Evolutionary conservation across 1,284 basidiomycete species (phyloP).

Genomic region (Cryptococcus hybrid): DNA sequence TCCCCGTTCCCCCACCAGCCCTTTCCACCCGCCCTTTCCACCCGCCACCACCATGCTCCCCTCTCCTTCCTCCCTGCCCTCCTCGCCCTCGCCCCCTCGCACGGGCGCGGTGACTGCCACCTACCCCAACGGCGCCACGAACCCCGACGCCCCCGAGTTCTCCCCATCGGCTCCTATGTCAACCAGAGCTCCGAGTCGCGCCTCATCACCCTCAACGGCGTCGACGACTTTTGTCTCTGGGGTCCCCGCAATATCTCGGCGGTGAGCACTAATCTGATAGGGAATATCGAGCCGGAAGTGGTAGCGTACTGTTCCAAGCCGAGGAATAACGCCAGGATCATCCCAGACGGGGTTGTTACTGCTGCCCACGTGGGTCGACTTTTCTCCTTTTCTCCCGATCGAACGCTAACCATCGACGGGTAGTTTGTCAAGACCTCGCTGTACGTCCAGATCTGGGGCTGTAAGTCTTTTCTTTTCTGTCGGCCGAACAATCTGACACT

Average conservation of each 20-base stretch:
- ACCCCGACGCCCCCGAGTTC: slow-evolving; percentile 42
- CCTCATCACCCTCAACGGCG: slow-evolving; percentile 44
- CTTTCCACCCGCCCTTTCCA: no score
- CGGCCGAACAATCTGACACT: background rate
- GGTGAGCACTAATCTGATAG: slow-evolving; percentile 34
- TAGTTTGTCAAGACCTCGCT: slow-evolving; percentile 44
- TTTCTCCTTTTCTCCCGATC: no score
- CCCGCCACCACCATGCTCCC: no score
- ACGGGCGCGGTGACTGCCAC: slow-evolving; percentile 37
- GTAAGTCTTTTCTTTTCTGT: background rate
- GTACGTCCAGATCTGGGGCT: slow-evolving; percentile 54
- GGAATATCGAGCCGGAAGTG: slow-evolving; percentile 44
- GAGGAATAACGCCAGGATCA: slow-evolving; percentile 37
- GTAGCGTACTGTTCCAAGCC: slow-evolving; percentile 46
- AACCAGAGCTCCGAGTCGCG: slow-evolving; percentile 47
- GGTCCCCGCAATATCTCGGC: slow-evolving; percentile 34
- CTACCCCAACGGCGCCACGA: slow-evolving; percentile 47
- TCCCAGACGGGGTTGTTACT: slow-evolving; percentile 47
- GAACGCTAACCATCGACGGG: background rate
- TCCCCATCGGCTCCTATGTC: slow-evolving; percentile 39
- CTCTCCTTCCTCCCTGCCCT: slow-evolving; percentile 7
- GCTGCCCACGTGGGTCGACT: slow-evolving; percentile 36
- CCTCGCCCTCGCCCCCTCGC: slow-evolving; percentile 15
- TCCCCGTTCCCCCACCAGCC: no score
- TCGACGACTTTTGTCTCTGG: slow-evolving; percentile 50